These are phyloP conservation scores for Colletotrichum ledebouriae DNA, from an alignment of 2,329 filamentous ascomycete species.

Conservation along the genomic window DNA sequence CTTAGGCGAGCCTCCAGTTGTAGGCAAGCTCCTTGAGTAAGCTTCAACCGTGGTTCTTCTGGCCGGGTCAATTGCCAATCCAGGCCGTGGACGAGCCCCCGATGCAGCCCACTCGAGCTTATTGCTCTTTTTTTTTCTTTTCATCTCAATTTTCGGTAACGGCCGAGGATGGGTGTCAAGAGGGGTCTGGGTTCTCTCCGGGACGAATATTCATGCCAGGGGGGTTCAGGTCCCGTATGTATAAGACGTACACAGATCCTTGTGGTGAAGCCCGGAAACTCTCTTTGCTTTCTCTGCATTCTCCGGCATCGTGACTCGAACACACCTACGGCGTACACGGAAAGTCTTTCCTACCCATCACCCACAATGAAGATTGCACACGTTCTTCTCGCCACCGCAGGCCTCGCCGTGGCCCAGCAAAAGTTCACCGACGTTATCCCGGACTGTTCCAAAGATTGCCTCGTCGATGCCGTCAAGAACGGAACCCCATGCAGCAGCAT, in stretches of 20 bases:
- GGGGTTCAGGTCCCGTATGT: too few species aligned
- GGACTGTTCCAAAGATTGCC: slow-evolving; percentile 44
- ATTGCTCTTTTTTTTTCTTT: slow-evolving; percentile 5
- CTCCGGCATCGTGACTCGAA: background rate
- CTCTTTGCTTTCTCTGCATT: background rate
- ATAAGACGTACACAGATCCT: too few species aligned
- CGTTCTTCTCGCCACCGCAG: slow-evolving; percentile 38
- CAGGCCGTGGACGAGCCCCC: slow-evolving; percentile 14
- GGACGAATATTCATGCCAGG: too few species aligned
- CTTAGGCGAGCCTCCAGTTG: slow-evolving; percentile 31
- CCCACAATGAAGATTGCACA: slow-evolving; percentile 43
- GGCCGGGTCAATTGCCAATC: slow-evolving; percentile 22
- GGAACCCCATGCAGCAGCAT: slow-evolving; percentile 43
- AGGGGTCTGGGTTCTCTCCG: background rate
- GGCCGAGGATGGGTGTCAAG: background rate
- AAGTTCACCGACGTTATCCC: slow-evolving; percentile 45
- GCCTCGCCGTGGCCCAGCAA: slow-evolving; percentile 36
- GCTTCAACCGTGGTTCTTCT: slow-evolving; percentile 9
- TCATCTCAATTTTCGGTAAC: background rate
- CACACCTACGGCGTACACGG: background rate
- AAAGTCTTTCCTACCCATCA: background rate
- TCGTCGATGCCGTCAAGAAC: slow-evolving; percentile 42
- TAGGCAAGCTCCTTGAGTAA: slow-evolving; percentile 6
- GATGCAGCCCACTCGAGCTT: slow-evolving; percentile 30
- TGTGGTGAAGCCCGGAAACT: background rate